Conservation (phyloP, 2,329 filamentous ascomycete genomes). For the Monosporascus sp. region DNA sequence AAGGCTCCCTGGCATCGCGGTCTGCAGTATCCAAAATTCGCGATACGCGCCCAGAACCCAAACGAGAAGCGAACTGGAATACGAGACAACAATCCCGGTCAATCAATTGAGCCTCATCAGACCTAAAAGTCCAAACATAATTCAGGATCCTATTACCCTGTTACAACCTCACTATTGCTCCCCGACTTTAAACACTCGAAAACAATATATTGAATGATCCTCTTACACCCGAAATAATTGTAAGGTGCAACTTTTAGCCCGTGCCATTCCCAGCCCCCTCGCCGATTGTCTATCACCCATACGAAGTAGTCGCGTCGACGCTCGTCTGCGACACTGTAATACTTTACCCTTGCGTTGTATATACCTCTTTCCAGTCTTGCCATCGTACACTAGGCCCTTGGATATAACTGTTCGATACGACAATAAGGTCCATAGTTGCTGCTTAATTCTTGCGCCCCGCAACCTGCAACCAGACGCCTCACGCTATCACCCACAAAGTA, state of each 20-base stretch:
- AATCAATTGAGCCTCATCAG: neutral
- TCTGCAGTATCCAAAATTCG: neutral
- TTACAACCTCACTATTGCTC: neutral
- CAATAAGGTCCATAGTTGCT: neutral
- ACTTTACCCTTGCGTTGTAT: neutral
- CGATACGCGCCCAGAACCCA: neutral
- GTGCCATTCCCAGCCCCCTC: neutral
- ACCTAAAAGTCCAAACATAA: neutral
- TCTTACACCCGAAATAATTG: neutral
- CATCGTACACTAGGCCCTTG: neutral
- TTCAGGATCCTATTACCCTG: neutral
- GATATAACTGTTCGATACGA: neutral
- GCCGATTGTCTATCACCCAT: neutral
- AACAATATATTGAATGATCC: neutral
- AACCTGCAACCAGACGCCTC: neutral
- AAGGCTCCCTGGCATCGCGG: neutral
- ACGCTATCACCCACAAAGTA: slow-evolving; percentile 6
- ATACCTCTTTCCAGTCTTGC: neutral
- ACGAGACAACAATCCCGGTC: neutral
- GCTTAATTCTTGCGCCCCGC: neutral
- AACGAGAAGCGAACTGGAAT: neutral
- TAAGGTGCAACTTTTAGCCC: neutral
- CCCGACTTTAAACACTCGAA: neutral
- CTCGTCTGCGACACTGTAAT: neutral
- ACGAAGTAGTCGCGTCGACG: neutral